phyloP scores from a whole-genome alignment of 805 yeast species.

The Groenewaldozyma salmanticensis region DNA sequence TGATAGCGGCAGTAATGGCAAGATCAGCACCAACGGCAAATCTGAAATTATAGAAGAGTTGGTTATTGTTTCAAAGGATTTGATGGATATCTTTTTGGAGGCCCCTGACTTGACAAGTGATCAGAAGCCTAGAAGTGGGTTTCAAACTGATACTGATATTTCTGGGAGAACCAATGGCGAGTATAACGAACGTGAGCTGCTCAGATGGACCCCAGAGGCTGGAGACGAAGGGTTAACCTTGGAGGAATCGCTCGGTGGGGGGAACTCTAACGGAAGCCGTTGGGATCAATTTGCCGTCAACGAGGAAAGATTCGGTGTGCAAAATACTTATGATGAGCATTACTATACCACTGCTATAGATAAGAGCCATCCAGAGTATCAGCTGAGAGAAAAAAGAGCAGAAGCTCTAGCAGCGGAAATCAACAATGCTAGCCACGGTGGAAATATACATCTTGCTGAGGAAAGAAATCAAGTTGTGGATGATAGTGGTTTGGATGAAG shows the following conservation, averaged over 20 bases:
- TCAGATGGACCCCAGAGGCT: constrained; percentile 76
- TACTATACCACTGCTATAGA: constrained; percentile 75
- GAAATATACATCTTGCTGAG: constrained; percentile 78
- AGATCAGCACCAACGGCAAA: too few relatives aligned
- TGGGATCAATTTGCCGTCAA: constrained; percentile 98
- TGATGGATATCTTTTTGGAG: constrained; percentile 39
- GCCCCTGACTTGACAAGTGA: constrained; percentile 31
- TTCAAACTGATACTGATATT: constrained; percentile 83
- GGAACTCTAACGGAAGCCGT: constrained; percentile 20
- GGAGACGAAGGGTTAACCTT: constrained; percentile 23
- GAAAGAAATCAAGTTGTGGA: constrained; percentile 74
- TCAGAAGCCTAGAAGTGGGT: constrained; percentile 25
- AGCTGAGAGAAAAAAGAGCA: constrained; percentile 56
- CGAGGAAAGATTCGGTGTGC: constrained; percentile 79
- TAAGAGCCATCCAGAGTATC: constrained; percentile 63
- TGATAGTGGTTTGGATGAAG: constrained; percentile 87
- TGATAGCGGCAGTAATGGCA: constrained; percentile 18
- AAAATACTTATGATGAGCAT: constrained; percentile 74
- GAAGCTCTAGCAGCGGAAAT: constrained; percentile 76
- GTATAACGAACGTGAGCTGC: constrained; percentile 59
- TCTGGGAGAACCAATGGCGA: constrained; percentile 34
- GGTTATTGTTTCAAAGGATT: constrained; percentile 40
- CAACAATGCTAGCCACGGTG: constrained; percentile 51
- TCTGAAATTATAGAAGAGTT: constrained; percentile 32
- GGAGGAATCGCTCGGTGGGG: constrained; percentile 24